Evolutionary conservation across 1,284 basidiomycete genomes (phyloP).

Genomic region (Pseudozyma sp.): DNA sequence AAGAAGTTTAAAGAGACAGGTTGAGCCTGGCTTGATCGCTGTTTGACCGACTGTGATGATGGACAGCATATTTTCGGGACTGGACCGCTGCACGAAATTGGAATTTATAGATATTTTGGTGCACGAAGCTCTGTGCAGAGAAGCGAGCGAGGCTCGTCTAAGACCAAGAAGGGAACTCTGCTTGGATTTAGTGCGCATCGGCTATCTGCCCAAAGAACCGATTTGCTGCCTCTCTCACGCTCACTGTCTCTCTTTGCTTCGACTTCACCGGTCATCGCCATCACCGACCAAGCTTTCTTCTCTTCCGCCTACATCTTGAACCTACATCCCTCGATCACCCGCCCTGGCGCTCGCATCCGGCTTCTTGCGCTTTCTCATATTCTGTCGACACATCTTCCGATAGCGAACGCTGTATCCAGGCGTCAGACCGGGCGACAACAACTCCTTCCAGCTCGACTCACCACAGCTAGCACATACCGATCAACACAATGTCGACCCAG

Average conservation of each 20-base stretch:
- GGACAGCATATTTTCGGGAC: too few relatives aligned
- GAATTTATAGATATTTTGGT: too few relatives aligned
- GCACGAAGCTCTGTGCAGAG: not conserved
- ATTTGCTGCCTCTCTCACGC: not conserved
- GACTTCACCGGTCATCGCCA: not conserved
- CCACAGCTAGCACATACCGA: not conserved
- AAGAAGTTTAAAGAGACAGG: too few relatives aligned
- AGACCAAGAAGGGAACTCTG: not conserved
- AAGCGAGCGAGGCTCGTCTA: conserved; percentile 1
- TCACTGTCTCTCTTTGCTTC: not conserved
- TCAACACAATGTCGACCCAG: conserved; percentile 86
- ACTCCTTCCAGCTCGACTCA: not conserved
- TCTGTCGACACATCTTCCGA: too few relatives aligned
- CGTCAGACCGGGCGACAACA: not conserved
- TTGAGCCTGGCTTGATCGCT: too few relatives aligned
- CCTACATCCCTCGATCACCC: not conserved
- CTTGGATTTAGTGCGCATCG: conserved; percentile 3
- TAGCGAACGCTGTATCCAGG: too few relatives aligned
- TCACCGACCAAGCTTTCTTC: not conserved
- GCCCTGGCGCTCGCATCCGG: not conserved
- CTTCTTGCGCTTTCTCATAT: not conserved
- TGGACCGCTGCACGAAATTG: not conserved
- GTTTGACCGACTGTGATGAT: too few relatives aligned
- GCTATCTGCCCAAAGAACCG: conserved; percentile 4
- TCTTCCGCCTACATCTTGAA: conserved; percentile 1